phyloP scores from a whole-genome alignment of 192 early-diverging fungal genomes.

The Umbelopsis isabellina region DNA sequence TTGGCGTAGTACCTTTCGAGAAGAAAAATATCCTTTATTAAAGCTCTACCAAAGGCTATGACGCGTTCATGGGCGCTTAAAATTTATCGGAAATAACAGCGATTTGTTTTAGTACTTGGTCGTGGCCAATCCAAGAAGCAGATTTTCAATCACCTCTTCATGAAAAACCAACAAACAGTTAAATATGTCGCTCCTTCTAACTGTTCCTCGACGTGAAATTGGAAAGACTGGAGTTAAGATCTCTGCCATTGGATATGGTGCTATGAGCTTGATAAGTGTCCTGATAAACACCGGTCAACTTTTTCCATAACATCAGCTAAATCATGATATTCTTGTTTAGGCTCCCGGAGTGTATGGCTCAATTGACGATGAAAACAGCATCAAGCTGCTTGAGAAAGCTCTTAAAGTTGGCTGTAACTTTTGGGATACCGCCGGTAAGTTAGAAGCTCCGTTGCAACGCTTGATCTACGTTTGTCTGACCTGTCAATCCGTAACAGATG shows the following conservation, averaged over 20 bases:
- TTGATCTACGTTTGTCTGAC: constrained; percentile 43
- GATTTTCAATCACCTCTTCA: background rate
- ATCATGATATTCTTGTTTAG: constrained; percentile 29
- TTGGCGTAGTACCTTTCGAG: too few relatives aligned
- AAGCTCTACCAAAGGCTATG: too few relatives aligned
- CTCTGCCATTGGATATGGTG: constrained; percentile 43
- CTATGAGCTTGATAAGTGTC: constrained; percentile 34
- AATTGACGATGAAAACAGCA: constrained; percentile 38
- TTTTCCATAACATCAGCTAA: background rate
- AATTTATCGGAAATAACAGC: too few relatives aligned
- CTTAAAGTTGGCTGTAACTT: constrained; percentile 56
- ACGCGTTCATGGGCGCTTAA: too few relatives aligned
- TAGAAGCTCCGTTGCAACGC: background rate
- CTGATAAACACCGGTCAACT: too few relatives aligned
- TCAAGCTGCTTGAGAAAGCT: constrained; percentile 47
- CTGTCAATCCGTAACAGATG: constrained; percentile 52
- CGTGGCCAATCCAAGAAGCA: too few relatives aligned
- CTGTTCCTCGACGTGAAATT: constrained; percentile 23
- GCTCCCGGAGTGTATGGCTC: constrained; percentile 36
- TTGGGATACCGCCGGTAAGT: constrained; percentile 55
- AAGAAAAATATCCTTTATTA: too few relatives aligned
- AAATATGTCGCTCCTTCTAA: constrained; percentile 1
- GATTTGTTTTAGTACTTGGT: too few relatives aligned
- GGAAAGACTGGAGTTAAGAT: constrained; percentile 42
- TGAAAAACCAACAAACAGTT: background rate